A percentile compares a stretch with the other conserved stretches of the same genome.
phyloP scores from a whole-genome alignment of 2,329 filamentous ascomycete genomes.

The Neopestalotiopsis rosae region DNA sequence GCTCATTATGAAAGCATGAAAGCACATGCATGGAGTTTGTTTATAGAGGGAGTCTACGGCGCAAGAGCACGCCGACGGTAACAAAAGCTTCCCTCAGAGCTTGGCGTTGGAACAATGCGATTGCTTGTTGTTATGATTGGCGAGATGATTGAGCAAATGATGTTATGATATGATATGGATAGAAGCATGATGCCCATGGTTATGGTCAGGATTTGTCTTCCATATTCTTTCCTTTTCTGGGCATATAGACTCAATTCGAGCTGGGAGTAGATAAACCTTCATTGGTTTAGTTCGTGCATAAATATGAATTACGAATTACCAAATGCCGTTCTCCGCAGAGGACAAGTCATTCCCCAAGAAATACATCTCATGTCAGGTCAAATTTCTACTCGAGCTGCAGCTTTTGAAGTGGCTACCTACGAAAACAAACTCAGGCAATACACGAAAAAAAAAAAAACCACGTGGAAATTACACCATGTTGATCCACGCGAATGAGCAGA shows the following conservation, averaged over 20 bases:
- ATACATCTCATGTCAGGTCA: neutral
- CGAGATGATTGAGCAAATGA: neutral
- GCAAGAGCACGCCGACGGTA: neutral
- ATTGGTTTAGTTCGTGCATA: neutral
- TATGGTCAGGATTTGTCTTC: neutral
- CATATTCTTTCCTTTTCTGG: neutral
- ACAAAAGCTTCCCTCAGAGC: neutral
- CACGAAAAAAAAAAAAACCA: no score
- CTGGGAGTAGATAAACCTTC: neutral
- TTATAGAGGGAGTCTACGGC: neutral
- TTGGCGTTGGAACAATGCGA: neutral
- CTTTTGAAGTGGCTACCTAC: no score
- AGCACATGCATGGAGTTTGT: neutral
- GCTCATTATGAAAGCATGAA: neutral
- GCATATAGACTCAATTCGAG: neutral
- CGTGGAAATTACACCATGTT: no score
- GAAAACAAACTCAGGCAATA: no score
- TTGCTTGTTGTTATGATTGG: neutral
- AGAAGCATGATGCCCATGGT: neutral
- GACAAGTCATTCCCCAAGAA: neutral
- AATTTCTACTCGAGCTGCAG: no score
- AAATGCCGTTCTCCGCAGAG: neutral
- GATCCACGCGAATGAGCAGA: no score
- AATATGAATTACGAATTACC: neutral
- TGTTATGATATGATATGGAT: neutral